These are phyloP conservation scores for Calonectria pteridis DNA, from an alignment of 2,329 filamentous ascomycete species.

Conservation along the genomic window DNA sequence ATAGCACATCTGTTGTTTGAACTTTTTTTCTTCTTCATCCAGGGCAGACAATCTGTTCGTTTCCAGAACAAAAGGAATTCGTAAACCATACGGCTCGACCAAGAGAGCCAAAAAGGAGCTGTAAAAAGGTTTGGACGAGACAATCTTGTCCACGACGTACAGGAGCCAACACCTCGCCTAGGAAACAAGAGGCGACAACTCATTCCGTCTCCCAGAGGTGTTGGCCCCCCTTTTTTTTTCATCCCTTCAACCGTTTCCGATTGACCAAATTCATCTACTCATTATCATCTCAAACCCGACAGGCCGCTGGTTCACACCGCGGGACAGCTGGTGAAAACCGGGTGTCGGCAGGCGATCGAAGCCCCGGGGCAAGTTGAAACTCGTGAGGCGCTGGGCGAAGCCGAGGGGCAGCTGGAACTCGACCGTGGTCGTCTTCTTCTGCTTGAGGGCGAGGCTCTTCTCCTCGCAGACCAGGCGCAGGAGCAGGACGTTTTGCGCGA, in stretches of 20 bases:
- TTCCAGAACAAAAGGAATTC: slow-evolving; percentile 11
- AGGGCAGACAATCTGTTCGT: slow-evolving; percentile 10
- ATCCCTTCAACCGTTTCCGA: neutral
- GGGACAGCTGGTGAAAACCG: neutral
- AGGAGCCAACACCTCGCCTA: neutral
- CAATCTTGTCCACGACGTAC: neutral
- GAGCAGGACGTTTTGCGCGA: neutral
- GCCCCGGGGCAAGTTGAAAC: neutral
- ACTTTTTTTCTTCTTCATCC: neutral
- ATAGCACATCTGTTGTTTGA: neutral
- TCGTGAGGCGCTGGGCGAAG: neutral
- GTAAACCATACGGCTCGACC: neutral
- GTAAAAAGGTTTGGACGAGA: neutral
- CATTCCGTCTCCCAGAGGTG: neutral
- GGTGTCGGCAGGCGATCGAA: neutral
- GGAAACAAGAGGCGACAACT: neutral
- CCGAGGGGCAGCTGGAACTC: slow-evolving; percentile 2
- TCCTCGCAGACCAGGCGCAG: neutral
- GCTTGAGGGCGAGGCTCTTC: neutral
- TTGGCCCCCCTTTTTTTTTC: neutral
- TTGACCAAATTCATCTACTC: neutral
- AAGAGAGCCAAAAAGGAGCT: neutral
- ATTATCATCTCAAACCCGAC: slow-evolving; percentile 6
- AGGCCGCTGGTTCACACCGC: neutral
- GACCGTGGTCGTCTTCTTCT: neutral